phyloP scores from a whole-genome alignment of 805 yeast genomes.

The Dipodascopsis uninucleata region DNA sequence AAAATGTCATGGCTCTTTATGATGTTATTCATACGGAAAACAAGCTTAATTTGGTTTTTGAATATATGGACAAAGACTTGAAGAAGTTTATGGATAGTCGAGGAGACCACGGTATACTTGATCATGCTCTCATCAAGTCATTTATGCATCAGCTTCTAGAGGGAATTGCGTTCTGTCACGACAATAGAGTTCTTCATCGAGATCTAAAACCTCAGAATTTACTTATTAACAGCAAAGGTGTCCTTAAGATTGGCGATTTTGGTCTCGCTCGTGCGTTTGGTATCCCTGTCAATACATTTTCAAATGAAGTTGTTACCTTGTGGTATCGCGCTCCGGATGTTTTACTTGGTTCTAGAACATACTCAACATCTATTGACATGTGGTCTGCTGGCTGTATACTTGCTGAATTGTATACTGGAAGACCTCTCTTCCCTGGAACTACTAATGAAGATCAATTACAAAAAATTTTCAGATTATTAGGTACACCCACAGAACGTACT shows the following conservation, averaged over 20 bases:
- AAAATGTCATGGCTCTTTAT: slow-evolving; percentile 84
- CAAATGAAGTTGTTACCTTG: slow-evolving; percentile 94
- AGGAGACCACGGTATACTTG: slow-evolving; percentile 71
- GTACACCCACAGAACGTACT: slow-evolving; percentile 91
- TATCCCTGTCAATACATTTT: slow-evolving; percentile 93
- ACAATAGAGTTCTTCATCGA: slow-evolving; percentile 75
- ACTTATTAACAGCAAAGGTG: slow-evolving; percentile 84
- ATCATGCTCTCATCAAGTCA: slow-evolving; percentile 69
- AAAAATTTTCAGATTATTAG: slow-evolving; percentile 88
- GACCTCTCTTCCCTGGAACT: slow-evolving; percentile 93
- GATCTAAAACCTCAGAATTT: slow-evolving; percentile 92
- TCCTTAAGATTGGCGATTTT: slow-evolving; percentile 90
- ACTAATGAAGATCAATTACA: slow-evolving; percentile 93
- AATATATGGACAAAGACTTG: slow-evolving; percentile 87
- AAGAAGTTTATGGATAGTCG: slow-evolving; percentile 91
- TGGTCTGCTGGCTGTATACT: slow-evolving; percentile 99
- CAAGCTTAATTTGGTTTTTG: slow-evolving; percentile 89
- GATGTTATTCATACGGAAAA: slow-evolving; percentile 97
- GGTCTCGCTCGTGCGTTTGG: slow-evolving; percentile 98
- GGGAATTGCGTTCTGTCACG: slow-evolving; percentile 86
- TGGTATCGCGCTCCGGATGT: slow-evolving; percentile 99
- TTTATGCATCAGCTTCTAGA: slow-evolving; percentile 91
- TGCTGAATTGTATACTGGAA: slow-evolving; percentile 98
- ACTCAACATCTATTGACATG: slow-evolving; percentile 94
- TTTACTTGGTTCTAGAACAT: slow-evolving; percentile 87